These are phyloP conservation scores for Citrus reticulata DNA, from an alignment of 345 rosid genomes.

Conservation along the genomic window DNA sequence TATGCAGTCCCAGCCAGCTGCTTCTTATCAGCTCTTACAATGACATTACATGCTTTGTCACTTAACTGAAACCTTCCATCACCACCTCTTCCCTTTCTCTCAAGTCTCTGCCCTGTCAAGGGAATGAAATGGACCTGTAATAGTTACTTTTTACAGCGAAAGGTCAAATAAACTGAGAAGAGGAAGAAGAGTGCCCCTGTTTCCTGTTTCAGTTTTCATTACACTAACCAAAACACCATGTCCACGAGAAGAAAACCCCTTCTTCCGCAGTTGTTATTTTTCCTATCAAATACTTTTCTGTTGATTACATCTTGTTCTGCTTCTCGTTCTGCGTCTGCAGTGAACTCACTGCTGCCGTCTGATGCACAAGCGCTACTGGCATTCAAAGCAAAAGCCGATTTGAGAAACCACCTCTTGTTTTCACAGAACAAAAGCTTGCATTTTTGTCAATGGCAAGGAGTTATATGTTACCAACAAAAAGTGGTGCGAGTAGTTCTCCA, in stretches of 20 bases:
- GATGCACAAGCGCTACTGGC: constrained; percentile 65
- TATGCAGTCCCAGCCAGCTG: constrained; percentile 44
- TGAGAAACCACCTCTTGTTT: constrained; percentile 35
- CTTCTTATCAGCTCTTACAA: constrained; percentile 16
- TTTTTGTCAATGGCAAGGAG: constrained; percentile 76
- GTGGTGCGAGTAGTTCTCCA: constrained; percentile 63
- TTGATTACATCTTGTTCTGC: constrained; percentile 12
- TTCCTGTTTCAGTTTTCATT: constrained; percentile 1
- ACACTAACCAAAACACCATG: constrained; percentile 18
- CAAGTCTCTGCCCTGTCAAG: neutral
- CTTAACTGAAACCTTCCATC: constrained; percentile 26
- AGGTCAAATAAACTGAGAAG: neutral
- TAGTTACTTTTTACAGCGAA: neutral
- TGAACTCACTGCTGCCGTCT: constrained; percentile 14
- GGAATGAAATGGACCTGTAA: constrained; percentile 9
- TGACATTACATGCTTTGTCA: constrained; percentile 44
- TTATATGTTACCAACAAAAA: constrained; percentile 44
- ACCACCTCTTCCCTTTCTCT: neutral
- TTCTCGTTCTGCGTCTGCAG: constrained; percentile 9
- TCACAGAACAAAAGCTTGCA: constrained; percentile 27
- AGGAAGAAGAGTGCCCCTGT: neutral
- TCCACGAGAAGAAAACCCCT: constrained; percentile 16
- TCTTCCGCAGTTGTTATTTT: constrained; percentile 5
- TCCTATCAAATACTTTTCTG: constrained; percentile 15
- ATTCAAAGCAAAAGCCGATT: constrained; percentile 73